Conservation (phyloP, 345 rosid genomes). For the Eucalyptus regnans region DNA sequence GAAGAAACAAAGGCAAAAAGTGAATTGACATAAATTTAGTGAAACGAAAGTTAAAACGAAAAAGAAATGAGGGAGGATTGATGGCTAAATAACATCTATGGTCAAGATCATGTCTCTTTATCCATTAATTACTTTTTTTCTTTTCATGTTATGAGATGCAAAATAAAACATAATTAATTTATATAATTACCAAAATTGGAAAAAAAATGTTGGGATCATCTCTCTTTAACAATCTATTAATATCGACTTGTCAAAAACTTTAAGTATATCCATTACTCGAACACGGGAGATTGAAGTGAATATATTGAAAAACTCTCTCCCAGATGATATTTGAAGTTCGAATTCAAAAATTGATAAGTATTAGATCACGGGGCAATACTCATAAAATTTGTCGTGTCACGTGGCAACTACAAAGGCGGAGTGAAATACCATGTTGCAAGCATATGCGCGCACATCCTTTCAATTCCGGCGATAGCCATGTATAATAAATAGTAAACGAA, state of each 20-base stretch:
- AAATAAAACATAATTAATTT: not conserved
- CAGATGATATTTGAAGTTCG: not conserved
- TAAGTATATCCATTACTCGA: not conserved
- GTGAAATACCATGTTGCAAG: not conserved
- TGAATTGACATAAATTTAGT: not conserved
- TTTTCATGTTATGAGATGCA: not conserved
- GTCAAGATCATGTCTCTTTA: not conserved
- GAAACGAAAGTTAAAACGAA: not conserved
- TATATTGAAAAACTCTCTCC: not conserved
- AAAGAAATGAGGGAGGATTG: not conserved
- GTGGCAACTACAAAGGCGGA: not conserved
- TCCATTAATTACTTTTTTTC: not conserved
- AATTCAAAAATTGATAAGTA: not conserved
- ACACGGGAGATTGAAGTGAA: not conserved
- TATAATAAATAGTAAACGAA: not conserved
- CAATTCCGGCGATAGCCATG: not conserved
- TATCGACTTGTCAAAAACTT: not conserved
- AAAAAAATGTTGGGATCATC: not conserved
- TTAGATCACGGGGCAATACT: not conserved
- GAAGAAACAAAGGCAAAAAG: not conserved
- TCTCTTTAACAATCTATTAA: not conserved
- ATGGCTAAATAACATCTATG: not conserved
- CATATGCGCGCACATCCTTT: not conserved
- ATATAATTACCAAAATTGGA: not conserved
- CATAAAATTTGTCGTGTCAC: not conserved